A percentile compares a stretch with the other conserved stretches of the same genome.
Conservation (phyloP, 768 basidiomycete genomes). For the Strobilomyces dryophilus region DNA sequence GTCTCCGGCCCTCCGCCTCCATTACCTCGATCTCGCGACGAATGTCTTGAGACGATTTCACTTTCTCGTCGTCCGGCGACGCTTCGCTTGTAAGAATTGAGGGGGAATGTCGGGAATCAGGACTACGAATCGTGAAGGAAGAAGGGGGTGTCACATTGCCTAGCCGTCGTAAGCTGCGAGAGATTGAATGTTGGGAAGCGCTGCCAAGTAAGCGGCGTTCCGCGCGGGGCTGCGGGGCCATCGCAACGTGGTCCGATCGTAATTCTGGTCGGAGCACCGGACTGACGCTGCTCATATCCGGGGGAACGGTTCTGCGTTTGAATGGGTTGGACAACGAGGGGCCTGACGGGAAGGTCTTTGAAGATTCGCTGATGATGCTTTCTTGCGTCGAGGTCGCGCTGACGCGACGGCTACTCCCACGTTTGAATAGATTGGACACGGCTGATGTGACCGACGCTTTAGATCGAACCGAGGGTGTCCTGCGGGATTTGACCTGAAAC, state of each 20-base stretch:
- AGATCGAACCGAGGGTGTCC: constrained; percentile 51
- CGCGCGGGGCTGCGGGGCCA: constrained; percentile 43
- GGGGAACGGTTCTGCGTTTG: constrained; percentile 44
- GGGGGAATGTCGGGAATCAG: constrained; percentile 36
- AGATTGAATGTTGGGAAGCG: constrained; percentile 37
- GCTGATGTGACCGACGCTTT: constrained; percentile 49
- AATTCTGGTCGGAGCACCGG: constrained; percentile 27
- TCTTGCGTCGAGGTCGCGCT: constrained; percentile 39
- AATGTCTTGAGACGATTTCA: constrained; percentile 60
- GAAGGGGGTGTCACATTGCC: constrained; percentile 50
- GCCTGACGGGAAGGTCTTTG: constrained; percentile 36
- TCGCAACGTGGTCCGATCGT: constrained; percentile 37
- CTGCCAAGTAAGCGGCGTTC: constrained; percentile 19
- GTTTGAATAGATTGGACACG: constrained; percentile 49
- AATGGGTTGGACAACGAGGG: constrained; percentile 33
- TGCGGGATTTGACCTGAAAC: constrained; percentile 32
- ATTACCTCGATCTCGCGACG: constrained; percentile 62
- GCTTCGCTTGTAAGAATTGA: constrained; percentile 30
- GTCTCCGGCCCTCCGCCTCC: constrained; percentile 64
- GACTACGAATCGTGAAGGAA: constrained; percentile 37
- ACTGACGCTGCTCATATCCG: constrained; percentile 31
- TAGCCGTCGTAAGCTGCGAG: constrained; percentile 44
- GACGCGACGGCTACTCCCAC: constrained; percentile 36
- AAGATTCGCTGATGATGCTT: constrained; percentile 39
- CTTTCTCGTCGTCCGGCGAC: constrained; percentile 51